Evolutionary conservation across 805 yeast genomes (phyloP), one percentile per base, ranked within the genome.

Genomic region (Candida ovalis): DNA sequence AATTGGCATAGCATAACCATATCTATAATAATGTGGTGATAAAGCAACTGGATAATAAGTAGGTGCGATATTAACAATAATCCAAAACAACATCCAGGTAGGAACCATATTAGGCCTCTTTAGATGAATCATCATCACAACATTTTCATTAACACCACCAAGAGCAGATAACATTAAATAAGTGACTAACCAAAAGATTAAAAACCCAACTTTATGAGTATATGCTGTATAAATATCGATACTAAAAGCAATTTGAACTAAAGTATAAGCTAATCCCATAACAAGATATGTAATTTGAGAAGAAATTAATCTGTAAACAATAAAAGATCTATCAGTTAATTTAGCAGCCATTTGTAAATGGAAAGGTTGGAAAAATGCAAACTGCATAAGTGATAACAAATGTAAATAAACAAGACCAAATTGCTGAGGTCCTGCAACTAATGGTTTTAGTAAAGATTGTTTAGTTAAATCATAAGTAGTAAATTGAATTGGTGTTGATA

Each of bases 381-480:
- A 75, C 52, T 81, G 82, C 74, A 86, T 81, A 59, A 86, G 81
- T 5, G 90, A 78, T 45, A 84, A 63, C 59, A 85, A 76, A 59
- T 84, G 75, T 61, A 83, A 68, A 63, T 80, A 85, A 59, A 84
- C 80, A 56, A 82, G 70, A 30, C 91, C 92, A 49, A 82, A 84
- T 60, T 84, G 89, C 15, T 79, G 70, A 2, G 89, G 88, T 0
- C 88, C 89, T 18, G 74, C 55, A 2, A 80, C 62, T 2, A 78
- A 77, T 1, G 77, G 69, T 52, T 76, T 67, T 2, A 66, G 60
- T 45, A 70, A 72, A 1, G 83, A 84, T 4, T 48, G 10, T 1
- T 27, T 27, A 9, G 77, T 71, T 43, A 71, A 57, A 56, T 85
- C 89, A 3, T 66, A n/a, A 72, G 73, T 21, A 56, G 58, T 27